These are phyloP conservation scores for Fusarium veterinarium DNA, from an alignment of 2,329 filamentous ascomycete genomes.

Conservation along the genomic window DNA sequence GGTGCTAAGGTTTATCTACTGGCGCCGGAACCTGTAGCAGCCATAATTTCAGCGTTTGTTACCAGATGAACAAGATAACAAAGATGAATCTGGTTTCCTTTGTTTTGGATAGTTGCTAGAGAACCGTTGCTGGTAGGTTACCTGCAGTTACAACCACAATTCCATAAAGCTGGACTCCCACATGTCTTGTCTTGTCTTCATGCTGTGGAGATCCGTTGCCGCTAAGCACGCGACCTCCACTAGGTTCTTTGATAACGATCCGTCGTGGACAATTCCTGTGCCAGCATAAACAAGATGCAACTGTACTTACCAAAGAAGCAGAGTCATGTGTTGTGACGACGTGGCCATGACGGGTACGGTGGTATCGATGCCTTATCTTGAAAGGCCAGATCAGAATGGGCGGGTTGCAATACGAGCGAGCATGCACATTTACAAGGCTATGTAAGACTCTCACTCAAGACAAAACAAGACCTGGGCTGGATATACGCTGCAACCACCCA, in stretches of 20 bases:
- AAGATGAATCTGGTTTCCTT: constrained; percentile 9
- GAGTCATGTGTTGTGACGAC: not conserved
- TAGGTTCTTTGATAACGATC: constrained; percentile 37
- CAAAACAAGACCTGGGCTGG: constrained; percentile 15
- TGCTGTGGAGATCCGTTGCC: constrained; percentile 28
- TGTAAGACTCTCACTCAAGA: constrained; percentile 10
- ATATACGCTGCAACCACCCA: not conserved
- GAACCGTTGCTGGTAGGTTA: constrained; percentile 19
- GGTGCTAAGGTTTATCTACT: constrained; percentile 7
- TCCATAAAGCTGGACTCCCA: constrained; percentile 6
- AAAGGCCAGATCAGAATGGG: not conserved
- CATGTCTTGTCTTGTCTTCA: constrained; percentile 7
- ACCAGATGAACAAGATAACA: not conserved
- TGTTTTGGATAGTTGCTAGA: constrained; percentile 12
- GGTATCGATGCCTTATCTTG: not conserved
- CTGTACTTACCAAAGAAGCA: not conserved
- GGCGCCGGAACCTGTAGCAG: constrained; percentile 1
- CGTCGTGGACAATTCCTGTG: not conserved
- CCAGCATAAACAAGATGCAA: not conserved
- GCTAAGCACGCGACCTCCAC: constrained; percentile 40
- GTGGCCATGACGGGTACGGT: not conserved
- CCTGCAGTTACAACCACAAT: constrained; percentile 26
- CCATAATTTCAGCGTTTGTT: not conserved
- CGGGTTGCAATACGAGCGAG: not conserved
- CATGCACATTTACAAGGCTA: constrained; percentile 8